Percentiles rank a stretch among this genome's conserved stretches.
These are phyloP conservation scores for Pseudogymnoascus sp. DNA, from an alignment of 2,329 filamentous ascomycete genomes.

Conservation along the genomic window DNA sequence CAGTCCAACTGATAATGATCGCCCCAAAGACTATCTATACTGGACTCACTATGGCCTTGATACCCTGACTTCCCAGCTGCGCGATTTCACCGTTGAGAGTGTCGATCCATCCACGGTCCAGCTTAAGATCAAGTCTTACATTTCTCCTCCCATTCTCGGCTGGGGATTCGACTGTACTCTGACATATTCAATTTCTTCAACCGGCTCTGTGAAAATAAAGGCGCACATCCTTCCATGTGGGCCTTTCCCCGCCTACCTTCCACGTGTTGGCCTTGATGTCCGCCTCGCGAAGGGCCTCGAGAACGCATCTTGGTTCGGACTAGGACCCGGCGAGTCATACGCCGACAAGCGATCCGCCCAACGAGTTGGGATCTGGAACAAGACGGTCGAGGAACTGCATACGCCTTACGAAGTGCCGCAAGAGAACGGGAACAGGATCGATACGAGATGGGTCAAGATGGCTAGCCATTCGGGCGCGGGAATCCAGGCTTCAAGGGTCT, in stretches of 20 bases:
- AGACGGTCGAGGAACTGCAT: constrained; percentile 41
- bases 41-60: constrained; percentile 48
- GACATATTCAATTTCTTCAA: constrained; percentile 41
- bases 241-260: constrained; percentile 43
- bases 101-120: constrained; percentile 27
- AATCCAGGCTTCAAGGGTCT: constrained; percentile 25
- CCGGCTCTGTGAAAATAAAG: constrained; percentile 38
- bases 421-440: constrained; percentile 56
- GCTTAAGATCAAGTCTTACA: constrained; percentile 37
- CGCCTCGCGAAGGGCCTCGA: constrained; percentile 39
- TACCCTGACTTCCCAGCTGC: constrained; percentile 37
- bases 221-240: constrained; percentile 40
- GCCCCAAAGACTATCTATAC: constrained; percentile 42
- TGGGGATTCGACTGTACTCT: constrained; percentile 46
- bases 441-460: constrained; percentile 45
- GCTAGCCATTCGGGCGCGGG: constrained; percentile 24
- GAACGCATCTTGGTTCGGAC: constrained; percentile 49
- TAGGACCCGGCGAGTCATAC: constrained; percentile 56
- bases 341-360: constrained; percentile 52
- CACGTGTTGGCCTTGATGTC: constrained; percentile 53
- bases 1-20: constrained; percentile 57
- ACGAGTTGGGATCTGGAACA: constrained; percentile 40
- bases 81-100: constrained; percentile 30
- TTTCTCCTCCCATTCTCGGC: constrained; percentile 50
- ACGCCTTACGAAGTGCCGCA: constrained; percentile 58